Evolutionary conservation across 2,329 filamentous ascomycete species (phyloP).

Genomic region (Calycina herbarum): DNA sequence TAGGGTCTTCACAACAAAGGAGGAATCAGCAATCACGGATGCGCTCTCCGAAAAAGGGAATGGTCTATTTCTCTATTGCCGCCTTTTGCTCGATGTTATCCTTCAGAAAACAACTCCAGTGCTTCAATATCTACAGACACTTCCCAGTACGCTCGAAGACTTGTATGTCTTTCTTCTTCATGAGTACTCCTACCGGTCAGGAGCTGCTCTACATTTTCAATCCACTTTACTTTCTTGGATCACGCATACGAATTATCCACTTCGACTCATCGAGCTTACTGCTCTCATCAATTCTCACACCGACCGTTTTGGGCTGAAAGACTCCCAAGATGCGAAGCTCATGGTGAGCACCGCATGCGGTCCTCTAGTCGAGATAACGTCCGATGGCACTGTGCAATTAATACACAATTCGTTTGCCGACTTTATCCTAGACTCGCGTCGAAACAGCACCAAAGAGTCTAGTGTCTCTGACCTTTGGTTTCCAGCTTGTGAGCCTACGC

Average conservation of each 20-base stretch:
- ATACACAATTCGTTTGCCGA: slow-evolving; percentile 52
- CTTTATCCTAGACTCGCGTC: slow-evolving; percentile 39
- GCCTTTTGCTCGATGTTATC: slow-evolving; percentile 31
- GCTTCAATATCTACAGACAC: slow-evolving; percentile 27
- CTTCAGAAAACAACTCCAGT: slow-evolving; percentile 18
- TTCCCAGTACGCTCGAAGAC: slow-evolving; percentile 38
- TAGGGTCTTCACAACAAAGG: no score
- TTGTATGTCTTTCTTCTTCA: slow-evolving; percentile 44
- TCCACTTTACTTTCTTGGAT: slow-evolving; percentile 43
- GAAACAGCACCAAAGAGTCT: slow-evolving; percentile 1
- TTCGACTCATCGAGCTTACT: slow-evolving; percentile 46
- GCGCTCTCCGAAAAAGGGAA: slow-evolving; percentile 7
- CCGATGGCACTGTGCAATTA: slow-evolving; percentile 46
- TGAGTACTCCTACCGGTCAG: slow-evolving; percentile 40
- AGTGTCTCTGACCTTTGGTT: slow-evolving; percentile 8
- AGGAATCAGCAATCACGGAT: slow-evolving; percentile 20
- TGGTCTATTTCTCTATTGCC: slow-evolving; percentile 29
- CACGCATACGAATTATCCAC: slow-evolving; percentile 44
- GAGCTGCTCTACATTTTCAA: slow-evolving; percentile 38
- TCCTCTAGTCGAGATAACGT: slow-evolving; percentile 45
- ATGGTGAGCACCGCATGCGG: slow-evolving; percentile 42
- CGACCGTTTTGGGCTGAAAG: slow-evolving; percentile 11
- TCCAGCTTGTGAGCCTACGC: slow-evolving; percentile 15
- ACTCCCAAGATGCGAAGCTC: slow-evolving; percentile 37
- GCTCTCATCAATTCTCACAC: slow-evolving; percentile 28